Percentiles rank a stretch among this genome's conserved stretches.
Evolutionary conservation across 2,329 filamentous ascomycete genomes (phyloP).

Genomic region (Fusarium haematococcum): DNA sequence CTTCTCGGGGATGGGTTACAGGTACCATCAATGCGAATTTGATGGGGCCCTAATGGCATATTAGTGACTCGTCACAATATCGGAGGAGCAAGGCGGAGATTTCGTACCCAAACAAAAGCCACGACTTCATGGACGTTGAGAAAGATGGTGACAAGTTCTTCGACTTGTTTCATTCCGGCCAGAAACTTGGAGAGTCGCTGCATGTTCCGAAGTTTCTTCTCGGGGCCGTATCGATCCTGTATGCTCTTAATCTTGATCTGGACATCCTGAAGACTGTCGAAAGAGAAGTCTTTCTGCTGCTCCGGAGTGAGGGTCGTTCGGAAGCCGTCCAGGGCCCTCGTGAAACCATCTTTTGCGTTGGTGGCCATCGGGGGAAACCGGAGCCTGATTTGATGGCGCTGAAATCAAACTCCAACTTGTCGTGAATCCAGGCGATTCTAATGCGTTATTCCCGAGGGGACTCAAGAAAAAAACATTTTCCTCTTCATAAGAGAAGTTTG

Average conservation of each 20-base stretch:
- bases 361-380: not conserved
- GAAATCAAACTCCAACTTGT: no score
- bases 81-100: not conserved
- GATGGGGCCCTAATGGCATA: not conserved
- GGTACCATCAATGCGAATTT: not conserved
- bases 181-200: not conserved
- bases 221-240: not conserved
- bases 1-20: not conserved
- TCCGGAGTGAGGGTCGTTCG: not conserved
- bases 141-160: not conserved
- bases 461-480: no score
- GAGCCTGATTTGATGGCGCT: no score
- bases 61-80: not conserved
- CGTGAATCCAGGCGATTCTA: no score
- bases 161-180: not conserved
- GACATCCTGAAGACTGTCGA: not conserved
- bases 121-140: not conserved
- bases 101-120: not conserved
- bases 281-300: not conserved
- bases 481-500: no score
- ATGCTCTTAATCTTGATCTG: not conserved
- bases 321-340: not conserved
- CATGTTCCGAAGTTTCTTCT: not conserved
- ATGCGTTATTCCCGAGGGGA: no score
- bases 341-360: not conserved